Base-by-base conservation (phyloP, 2,329 filamentous ascomycete genomes). In the Aspergillus sp. region DNA sequence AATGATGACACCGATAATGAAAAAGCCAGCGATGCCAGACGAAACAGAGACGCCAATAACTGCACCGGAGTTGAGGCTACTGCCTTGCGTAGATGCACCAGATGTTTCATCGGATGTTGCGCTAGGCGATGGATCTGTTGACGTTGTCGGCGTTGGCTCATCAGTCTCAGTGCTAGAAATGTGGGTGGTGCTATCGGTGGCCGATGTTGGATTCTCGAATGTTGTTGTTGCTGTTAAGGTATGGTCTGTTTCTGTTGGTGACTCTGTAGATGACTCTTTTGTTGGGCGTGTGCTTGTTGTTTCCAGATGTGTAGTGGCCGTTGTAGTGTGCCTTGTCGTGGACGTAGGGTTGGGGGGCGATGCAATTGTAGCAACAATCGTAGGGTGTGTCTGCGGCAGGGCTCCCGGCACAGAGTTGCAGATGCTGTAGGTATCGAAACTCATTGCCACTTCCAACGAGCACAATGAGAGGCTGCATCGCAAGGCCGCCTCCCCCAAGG, bases 401-500 rank as follows among this genome's bases (percentile, higher is more conserved):
- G 71, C 69, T 12, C 65, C 75, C 62, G 63, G 68, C 59, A 72
- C 74, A 59, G 62, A 74, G 70, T 63, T 71, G 66, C 89, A 91
- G 75, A 91, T 85, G 20, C 73, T 75, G 54, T 82, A 74, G 3
- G 81, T 77, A 30, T 76, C 73, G 64, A 78, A 67, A 72, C 80
- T 73, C 34, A 69, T 64, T 9, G 70, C 70, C 51, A 83, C 80
- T 11, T 73, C 66, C 3, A 77, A 75, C 4, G 75, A 70, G 70
- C 89, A 92, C 13, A 73, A 74, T 2, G 83, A 83, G 8, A 83
- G 77, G 34, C 89, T 80, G 70, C 89, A 92, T 67, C 87, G 83
- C 61, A 90, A 73, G 4, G 85, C 87, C 11, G 82, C 88, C 73
- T 91, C 89, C n/a, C 87, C 88, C 48, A 91, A 67, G 1, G 89